Percentiles rank a stretch among this genome's conserved stretches.
phyloP scores from a whole-genome alignment of 495 filamentous ascomycete species.

The Chlorociboria aeruginascens region DNA sequence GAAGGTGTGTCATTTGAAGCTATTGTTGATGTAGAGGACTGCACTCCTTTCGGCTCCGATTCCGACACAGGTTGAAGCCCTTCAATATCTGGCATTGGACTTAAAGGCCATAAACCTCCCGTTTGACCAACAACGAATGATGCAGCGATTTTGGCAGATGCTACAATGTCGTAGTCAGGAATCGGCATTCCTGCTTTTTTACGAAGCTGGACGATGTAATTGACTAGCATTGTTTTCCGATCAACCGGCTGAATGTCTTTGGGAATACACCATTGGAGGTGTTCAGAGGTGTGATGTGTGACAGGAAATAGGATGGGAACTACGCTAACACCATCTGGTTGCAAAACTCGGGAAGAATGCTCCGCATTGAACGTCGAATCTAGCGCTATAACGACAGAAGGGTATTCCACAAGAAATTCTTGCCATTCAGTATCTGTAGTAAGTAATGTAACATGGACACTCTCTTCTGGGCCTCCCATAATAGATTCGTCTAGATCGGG shows the following conservation, averaged over 20 bases:
- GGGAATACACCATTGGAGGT: constrained; percentile 11
- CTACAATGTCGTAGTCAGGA: constrained; percentile 1
- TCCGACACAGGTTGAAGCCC: background rate
- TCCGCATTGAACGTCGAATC: constrained; percentile 4
- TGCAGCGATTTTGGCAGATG: constrained; percentile 3
- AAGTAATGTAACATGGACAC: too few species aligned
- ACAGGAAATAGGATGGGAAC: constrained; percentile 11
- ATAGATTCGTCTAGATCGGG: background rate
- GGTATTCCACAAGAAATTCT: background rate
- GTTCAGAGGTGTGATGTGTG: constrained; percentile 14
- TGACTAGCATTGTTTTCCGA: constrained; percentile 9
- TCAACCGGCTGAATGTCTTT: constrained; percentile 1
- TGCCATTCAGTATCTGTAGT: background rate
- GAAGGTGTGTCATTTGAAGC: background rate
- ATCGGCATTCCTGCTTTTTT: constrained; percentile 7
- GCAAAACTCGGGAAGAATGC: constrained; percentile 2
- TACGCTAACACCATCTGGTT: background rate
- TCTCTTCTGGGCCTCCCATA: background rate
- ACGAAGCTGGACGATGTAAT: constrained; percentile 2
- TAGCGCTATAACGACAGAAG: constrained; percentile 17
- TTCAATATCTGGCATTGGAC: constrained; percentile 7
- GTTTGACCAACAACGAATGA: constrained; percentile 2
- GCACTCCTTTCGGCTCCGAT: background rate
- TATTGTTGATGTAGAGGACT: constrained; percentile 1
- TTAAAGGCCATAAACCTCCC: constrained; percentile 10